These are phyloP conservation scores for Ceratocystis lukuohia DNA, from an alignment of 2,329 filamentous ascomycete genomes.

Conservation along the genomic window DNA sequence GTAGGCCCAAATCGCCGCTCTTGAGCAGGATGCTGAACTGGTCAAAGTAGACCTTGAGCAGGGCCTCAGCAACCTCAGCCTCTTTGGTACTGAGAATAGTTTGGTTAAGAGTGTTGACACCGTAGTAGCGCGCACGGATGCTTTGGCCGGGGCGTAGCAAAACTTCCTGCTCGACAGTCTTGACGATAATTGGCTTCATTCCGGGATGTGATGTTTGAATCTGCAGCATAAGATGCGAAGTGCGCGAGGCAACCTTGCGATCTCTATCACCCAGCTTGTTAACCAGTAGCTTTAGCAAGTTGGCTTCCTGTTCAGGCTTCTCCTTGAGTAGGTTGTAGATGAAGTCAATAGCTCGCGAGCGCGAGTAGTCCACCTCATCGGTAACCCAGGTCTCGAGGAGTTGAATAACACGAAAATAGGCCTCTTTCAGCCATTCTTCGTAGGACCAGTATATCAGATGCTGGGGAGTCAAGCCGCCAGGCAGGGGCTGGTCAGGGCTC, in stretches of 20 bases:
- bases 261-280: slow-evolving; percentile 95
- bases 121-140: slow-evolving; percentile 84
- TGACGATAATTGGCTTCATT: slow-evolving; percentile 85
- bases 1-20: slow-evolving; percentile 32
- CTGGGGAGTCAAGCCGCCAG: slow-evolving; percentile 56
- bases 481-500: slow-evolving; percentile 56
- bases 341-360: slow-evolving; percentile 76
- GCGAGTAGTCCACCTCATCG: slow-evolving; percentile 89
- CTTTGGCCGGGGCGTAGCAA: slow-evolving; percentile 79
- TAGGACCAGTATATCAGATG: slow-evolving; percentile 83
- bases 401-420: slow-evolving; percentile 87
- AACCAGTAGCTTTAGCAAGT: slow-evolving; percentile 76
- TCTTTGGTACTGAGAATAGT: slow-evolving; percentile 82
- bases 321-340: slow-evolving; percentile 84
- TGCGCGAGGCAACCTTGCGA: slow-evolving; percentile 86
- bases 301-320: slow-evolving; percentile 94
- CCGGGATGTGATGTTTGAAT: slow-evolving; percentile 76
- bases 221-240: slow-evolving; percentile 87
- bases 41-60: slow-evolving; percentile 85
- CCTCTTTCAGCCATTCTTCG: slow-evolving; percentile 88
- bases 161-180: slow-evolving; percentile 73
- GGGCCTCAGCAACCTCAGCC: slow-evolving; percentile 61
- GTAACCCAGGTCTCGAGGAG: slow-evolving; percentile 85
- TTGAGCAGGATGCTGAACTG: slow-evolving; percentile 76
- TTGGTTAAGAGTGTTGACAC: slow-evolving; percentile 92